A percentile compares a stretch with the other conserved stretches of the same genome.
Evolutionary conservation across 495 filamentous ascomycete genomes (phyloP).

Genomic region (Neurospora sp.): DNA sequence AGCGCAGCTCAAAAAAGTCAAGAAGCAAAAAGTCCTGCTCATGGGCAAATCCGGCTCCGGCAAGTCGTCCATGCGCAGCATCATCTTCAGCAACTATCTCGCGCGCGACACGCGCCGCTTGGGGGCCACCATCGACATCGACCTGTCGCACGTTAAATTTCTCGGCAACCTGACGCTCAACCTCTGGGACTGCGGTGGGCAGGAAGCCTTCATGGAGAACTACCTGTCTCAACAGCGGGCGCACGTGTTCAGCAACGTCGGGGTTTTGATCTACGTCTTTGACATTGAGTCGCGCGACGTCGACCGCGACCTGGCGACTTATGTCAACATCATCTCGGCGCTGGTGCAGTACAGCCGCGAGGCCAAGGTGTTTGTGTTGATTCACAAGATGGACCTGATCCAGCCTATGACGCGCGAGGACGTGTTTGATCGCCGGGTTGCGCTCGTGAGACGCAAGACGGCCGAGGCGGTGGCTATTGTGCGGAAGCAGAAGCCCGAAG

Average conservation of each 20-base stretch:
- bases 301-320: conserved; percentile 80
- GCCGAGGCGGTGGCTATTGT: conserved; percentile 49
- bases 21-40: conserved; percentile 52
- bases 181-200: conserved; percentile 97
- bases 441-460: conserved; percentile 64
- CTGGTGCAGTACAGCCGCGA: conserved; percentile 72
- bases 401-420: conserved; percentile 63
- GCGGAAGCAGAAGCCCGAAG: conserved; percentile 19
- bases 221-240: conserved; percentile 88
- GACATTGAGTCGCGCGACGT: conserved; percentile 94
- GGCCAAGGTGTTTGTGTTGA: conserved; percentile 81
- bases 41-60: conserved; percentile 96
- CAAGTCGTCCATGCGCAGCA: conserved; percentile 97
- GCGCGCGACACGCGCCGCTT: conserved; percentile 90
- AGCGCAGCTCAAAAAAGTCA: conserved; percentile 42
- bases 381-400: conserved; percentile 99
- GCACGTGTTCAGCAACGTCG: conserved; percentile 93
- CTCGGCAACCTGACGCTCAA: conserved; percentile 94
- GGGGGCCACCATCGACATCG: conserved; percentile 97
- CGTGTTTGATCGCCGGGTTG: conserved; percentile 69
- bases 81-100: conserved; percentile 97
- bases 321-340: conserved; percentile 74
- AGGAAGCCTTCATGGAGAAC: conserved; percentile 97
- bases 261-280: conserved; percentile 97
- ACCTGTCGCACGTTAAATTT: conserved; percentile 96